phyloP scores from a whole-genome alignment of 306 rosid genomes.

The Senna siamea region DNA sequence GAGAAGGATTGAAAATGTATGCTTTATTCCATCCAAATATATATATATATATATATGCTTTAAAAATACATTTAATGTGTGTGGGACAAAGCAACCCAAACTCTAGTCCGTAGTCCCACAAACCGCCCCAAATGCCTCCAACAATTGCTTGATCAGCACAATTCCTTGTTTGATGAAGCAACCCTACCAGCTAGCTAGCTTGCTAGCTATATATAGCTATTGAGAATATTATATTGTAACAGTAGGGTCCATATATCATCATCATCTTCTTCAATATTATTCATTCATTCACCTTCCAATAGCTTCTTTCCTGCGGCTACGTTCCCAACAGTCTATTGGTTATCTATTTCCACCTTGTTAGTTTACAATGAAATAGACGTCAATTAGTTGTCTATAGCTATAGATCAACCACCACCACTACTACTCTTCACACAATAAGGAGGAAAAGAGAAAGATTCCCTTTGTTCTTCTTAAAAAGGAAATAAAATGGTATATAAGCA shows the following conservation, averaged over 20 bases:
- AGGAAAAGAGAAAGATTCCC: constrained; percentile 10
- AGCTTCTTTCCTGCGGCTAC: constrained; percentile 51
- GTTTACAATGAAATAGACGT: constrained; percentile 44
- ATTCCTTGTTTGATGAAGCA: constrained; percentile 76
- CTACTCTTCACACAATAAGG: not conserved
- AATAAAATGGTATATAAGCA: constrained; percentile 45
- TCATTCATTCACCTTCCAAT: constrained; percentile 49
- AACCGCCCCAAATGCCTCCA: constrained; percentile 77
- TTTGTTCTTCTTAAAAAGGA: constrained; percentile 35
- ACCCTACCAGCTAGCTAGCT: constrained; percentile 62
- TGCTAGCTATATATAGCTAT: constrained; percentile 3
- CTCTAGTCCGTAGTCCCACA: constrained; percentile 71
- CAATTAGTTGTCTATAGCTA: constrained; percentile 35
- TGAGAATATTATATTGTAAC: constrained; percentile 35
- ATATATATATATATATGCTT: too few species aligned
- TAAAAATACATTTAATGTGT: constrained; percentile 54
- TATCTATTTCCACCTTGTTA: constrained; percentile 36
- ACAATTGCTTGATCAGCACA: constrained; percentile 73
- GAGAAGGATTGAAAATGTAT: constrained; percentile 51
- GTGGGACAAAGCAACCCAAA: constrained; percentile 64
- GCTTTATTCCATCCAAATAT: too few species aligned
- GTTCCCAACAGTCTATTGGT: constrained; percentile 55
- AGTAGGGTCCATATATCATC: constrained; percentile 36
- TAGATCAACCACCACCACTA: constrained; percentile 34
- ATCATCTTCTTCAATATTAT: not conserved